phyloP scores from a whole-genome alignment of 2,329 filamentous ascomycete species.

The Tolypocladium tropicale region DNA sequence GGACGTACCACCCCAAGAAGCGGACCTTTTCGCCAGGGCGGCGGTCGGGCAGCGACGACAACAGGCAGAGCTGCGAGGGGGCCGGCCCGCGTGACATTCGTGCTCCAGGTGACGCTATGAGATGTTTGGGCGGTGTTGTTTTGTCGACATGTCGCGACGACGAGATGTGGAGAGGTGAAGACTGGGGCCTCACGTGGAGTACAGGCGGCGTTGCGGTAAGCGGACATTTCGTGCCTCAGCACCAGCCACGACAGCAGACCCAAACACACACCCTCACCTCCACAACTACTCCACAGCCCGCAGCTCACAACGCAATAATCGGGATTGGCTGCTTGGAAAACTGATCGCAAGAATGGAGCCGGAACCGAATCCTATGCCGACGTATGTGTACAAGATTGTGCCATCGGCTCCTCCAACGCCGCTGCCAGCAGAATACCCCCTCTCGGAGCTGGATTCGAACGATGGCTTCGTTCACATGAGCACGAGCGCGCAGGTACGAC shows the following conservation, averaged over 20 bases:
- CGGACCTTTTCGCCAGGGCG: conserved; percentile 67
- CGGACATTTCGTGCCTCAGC: neutral
- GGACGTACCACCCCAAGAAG: conserved; percentile 78
- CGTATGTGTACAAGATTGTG: conserved; percentile 52
- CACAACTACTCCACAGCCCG: neutral
- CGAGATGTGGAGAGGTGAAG: neutral
- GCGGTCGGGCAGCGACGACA: conserved; percentile 46
- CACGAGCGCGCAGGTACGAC: conserved; percentile 39
- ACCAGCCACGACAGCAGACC: neutral
- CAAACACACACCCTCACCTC: neutral
- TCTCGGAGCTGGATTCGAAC: conserved; percentile 47
- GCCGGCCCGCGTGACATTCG: conserved; percentile 49
- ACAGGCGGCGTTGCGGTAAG: neutral
- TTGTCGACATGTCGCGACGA: neutral
- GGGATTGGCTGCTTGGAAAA: neutral
- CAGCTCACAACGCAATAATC: neutral
- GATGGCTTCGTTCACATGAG: conserved; percentile 56
- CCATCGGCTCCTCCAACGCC: conserved; percentile 40
- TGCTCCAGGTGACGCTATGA: neutral
- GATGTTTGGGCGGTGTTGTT: neutral
- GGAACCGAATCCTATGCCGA: conserved; percentile 18
- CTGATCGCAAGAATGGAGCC: neutral
- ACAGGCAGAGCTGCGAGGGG: conserved; percentile 54
- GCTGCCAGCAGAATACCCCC: conserved; percentile 42
- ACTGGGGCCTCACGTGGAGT: neutral